Conservation (phyloP, 2,329 filamentous ascomycete genomes). For the Arachnomyces sp. region DNA sequence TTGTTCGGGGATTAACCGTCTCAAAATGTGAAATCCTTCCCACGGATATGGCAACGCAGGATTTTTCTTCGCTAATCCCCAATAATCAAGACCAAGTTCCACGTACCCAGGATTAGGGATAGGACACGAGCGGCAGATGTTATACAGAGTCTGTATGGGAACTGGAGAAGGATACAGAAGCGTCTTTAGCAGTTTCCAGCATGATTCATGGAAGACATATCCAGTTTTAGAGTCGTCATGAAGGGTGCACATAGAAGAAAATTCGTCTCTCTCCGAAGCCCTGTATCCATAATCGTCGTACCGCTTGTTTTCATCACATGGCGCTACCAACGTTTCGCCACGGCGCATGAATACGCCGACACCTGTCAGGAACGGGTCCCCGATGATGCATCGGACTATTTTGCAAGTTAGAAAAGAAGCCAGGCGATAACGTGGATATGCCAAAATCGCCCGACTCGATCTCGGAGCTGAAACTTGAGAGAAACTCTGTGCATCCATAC, state of each 20-base stretch:
- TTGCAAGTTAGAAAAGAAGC: background rate
- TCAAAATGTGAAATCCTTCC: constrained; percentile 10
- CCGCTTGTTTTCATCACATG: constrained; percentile 6
- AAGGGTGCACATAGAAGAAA: constrained; percentile 6
- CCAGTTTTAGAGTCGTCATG: constrained; percentile 7
- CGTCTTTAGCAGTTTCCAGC: constrained; percentile 14
- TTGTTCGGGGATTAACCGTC: constrained; percentile 3
- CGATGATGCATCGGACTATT: constrained; percentile 11
- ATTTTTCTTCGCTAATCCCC: constrained; percentile 8
- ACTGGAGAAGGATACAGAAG: constrained; percentile 10
- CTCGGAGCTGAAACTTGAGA: background rate
- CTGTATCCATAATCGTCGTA: constrained; percentile 8
- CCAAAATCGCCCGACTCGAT: background rate
- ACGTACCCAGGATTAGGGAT: constrained; percentile 7
- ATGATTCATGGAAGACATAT: constrained; percentile 16
- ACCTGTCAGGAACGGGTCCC: constrained; percentile 15
- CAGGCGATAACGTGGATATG: background rate
- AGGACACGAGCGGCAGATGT: constrained; percentile 15
- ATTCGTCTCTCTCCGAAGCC: constrained; percentile 8
- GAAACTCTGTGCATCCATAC: constrained; percentile 1
- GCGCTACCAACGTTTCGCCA: constrained; percentile 5
- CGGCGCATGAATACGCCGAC: constrained; percentile 7
- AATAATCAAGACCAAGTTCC: constrained; percentile 15
- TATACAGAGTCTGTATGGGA: constrained; percentile 14
- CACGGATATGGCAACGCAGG: constrained; percentile 9